Evolutionary conservation across 352 stramenopile genomes (phyloP).

Genomic region (Globisporangium nagaii): DNA sequence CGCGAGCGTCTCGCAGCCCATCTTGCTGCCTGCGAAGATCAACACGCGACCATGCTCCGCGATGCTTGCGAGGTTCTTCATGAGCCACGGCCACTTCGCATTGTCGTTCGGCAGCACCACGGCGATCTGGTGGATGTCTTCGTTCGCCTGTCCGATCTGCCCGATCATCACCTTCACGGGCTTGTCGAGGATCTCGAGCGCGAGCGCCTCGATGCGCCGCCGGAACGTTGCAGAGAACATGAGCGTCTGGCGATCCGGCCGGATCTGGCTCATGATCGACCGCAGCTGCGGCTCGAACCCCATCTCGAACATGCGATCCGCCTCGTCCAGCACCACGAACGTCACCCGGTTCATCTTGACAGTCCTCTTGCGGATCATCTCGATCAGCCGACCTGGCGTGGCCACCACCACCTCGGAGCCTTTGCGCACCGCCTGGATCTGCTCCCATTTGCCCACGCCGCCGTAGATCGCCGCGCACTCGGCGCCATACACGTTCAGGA

Average conservation of each 20-base stretch:
- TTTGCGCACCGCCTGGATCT: constrained; percentile 69
- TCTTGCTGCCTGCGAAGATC: constrained; percentile 85
- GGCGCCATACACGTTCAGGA: constrained; percentile 56
- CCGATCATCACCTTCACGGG: constrained; percentile 84
- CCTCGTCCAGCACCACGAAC: constrained; percentile 86
- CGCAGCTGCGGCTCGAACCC: constrained; percentile 80
- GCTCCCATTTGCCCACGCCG: constrained; percentile 80
- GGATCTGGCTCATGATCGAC: constrained; percentile 79
- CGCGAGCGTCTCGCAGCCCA: constrained; percentile 77
- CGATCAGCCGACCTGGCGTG: constrained; percentile 75
- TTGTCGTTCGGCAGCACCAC: constrained; percentile 69
- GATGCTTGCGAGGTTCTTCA: constrained; percentile 47
- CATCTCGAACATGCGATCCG: constrained; percentile 89
- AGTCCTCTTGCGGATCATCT: constrained; percentile 76
- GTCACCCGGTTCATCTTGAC: constrained; percentile 66
- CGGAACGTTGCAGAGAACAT: constrained; percentile 88
- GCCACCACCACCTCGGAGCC: constrained; percentile 75
- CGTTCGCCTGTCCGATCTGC: constrained; percentile 78
- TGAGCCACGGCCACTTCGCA: constrained; percentile 87
- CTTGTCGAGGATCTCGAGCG: constrained; percentile 71
- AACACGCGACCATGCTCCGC: constrained; percentile 72
- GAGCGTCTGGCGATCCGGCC: constrained; percentile 80
- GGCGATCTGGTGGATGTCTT: constrained; percentile 84
- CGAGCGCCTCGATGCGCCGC: constrained; percentile 58
- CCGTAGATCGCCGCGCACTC: constrained; percentile 77